Evolutionary conservation across 306 rosid species (phyloP), one percentile per base, ranked within the genome.

Genomic region (Benincasa hispida): DNA sequence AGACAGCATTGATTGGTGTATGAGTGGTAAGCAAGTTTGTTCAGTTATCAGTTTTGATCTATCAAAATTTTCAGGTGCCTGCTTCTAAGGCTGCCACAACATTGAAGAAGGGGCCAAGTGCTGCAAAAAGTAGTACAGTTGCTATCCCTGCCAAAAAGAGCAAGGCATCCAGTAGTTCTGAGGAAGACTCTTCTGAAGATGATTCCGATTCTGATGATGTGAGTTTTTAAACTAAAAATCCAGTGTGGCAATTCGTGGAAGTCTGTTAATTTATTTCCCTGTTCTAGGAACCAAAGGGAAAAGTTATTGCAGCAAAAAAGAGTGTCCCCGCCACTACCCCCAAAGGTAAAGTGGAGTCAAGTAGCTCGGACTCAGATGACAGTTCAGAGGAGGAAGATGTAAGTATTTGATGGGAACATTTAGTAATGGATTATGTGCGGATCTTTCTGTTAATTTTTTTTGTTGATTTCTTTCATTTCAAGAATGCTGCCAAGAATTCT

Each of bases 191-290:
- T 17, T 85, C 88, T 0, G 88, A 82, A 2, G 83, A 79, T 9
- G 81, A 77, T 50, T 82, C 92, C 14, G 87, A 79, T 10, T 85
- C 83, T 34, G 86, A 77, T 14, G 86, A 86, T 24, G 92, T 88
- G 78, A 84, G 91, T 77, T 22, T 9, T 11, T 5, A 7, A 22
- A 32, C 12, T 78, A 8, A 1, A 24, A 6, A 7, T 47, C 4
- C 15, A 0, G 2, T 51, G 12, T 0, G 21, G 30, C 15, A 32
- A 11, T 25, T 11, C 22, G 10, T 34, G 72, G 1, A 12, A 9
- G 27, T 10, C 21, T 53, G 39, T 24, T 54, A 6, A 57, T 15
- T 35, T 48, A 9, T 72, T 9, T 14, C 1, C 3, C 21, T 28
- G 1, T 67, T 55, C 5, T 35, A 88, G 93, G 87, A 27, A 54